phyloP scores from a whole-genome alignment of 1,284 basidiomycete genomes.

The Meira nashicola region DNA sequence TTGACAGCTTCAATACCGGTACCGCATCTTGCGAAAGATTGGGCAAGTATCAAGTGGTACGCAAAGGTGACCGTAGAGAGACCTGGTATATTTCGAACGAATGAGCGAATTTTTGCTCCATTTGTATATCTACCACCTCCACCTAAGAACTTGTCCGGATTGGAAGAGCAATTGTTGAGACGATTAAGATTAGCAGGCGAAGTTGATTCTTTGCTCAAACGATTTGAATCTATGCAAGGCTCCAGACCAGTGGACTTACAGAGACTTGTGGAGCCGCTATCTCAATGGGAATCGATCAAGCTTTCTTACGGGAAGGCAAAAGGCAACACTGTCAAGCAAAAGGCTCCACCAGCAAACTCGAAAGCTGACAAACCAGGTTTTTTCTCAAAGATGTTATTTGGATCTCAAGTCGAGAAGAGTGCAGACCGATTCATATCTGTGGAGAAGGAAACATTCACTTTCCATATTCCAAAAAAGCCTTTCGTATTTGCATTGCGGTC shows the following conservation, averaged over 20 bases:
- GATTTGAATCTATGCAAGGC: background rate
- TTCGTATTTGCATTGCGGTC: constrained; percentile 7
- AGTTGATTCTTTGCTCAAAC: constrained; percentile 20
- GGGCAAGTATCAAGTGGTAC: constrained; percentile 46
- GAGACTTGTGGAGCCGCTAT: constrained; percentile 14
- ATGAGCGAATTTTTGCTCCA: constrained; percentile 39
- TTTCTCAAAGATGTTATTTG: constrained; percentile 9
- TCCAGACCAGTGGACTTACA: background rate
- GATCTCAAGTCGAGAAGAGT: background rate
- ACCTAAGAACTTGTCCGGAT: constrained; percentile 7
- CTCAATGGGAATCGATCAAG: constrained; percentile 14
- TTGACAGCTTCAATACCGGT: background rate
- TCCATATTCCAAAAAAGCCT: constrained; percentile 10
- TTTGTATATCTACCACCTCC: constrained; percentile 46
- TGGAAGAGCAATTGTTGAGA: constrained; percentile 19
- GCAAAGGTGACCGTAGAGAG: constrained; percentile 42
- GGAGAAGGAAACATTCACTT: background rate
- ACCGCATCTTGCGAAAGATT: constrained; percentile 17
- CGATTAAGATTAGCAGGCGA: constrained; percentile 22
- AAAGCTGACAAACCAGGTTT: background rate
- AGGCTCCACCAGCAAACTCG: background rate
- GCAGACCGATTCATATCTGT: background rate
- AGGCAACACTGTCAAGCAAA: background rate
- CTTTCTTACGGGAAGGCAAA: background rate
- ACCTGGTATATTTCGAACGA: constrained; percentile 34